phyloP scores from a whole-genome alignment of 2,329 filamentous ascomycete species.

The Pseudogymnoascus sp. region DNA sequence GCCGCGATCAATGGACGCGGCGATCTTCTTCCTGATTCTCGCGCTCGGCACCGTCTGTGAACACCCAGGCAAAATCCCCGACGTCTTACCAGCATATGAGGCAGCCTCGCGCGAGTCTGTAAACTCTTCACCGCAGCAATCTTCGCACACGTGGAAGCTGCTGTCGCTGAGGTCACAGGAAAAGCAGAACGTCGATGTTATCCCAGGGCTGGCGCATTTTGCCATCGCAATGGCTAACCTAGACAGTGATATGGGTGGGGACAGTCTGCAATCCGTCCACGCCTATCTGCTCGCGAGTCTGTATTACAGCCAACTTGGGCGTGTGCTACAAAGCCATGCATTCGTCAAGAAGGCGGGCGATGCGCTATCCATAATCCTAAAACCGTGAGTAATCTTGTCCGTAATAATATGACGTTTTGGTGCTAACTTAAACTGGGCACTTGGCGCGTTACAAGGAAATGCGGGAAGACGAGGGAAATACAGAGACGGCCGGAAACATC shows the following conservation, averaged over 20 bases:
- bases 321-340: constrained; percentile 76
- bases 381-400: constrained; percentile 40
- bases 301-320: constrained; percentile 81
- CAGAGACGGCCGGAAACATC: neutral
- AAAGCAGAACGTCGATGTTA: constrained; percentile 64
- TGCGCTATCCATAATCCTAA: constrained; percentile 64
- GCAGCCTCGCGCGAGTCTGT: neutral
- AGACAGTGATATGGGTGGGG: constrained; percentile 71
- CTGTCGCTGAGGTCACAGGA: neutral
- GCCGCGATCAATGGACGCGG: constrained; percentile 67
- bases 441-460: neutral
- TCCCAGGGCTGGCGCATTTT: constrained; percentile 87
- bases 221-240: constrained; percentile 81
- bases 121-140: too few species aligned
- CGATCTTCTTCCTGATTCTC: constrained; percentile 73
- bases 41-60: constrained; percentile 80
- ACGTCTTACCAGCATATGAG: constrained; percentile 43
- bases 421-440: neutral
- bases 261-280: constrained; percentile 77
- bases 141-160: neutral
- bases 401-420: neutral
- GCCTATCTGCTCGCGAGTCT: constrained; percentile 77
- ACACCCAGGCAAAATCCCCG: constrained; percentile 48
- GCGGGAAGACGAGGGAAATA: neutral
- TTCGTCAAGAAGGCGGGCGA: constrained; percentile 53